Base-by-base conservation (phyloP, 768 basidiomycete species). In the Saitozyma podzolica region DNA sequence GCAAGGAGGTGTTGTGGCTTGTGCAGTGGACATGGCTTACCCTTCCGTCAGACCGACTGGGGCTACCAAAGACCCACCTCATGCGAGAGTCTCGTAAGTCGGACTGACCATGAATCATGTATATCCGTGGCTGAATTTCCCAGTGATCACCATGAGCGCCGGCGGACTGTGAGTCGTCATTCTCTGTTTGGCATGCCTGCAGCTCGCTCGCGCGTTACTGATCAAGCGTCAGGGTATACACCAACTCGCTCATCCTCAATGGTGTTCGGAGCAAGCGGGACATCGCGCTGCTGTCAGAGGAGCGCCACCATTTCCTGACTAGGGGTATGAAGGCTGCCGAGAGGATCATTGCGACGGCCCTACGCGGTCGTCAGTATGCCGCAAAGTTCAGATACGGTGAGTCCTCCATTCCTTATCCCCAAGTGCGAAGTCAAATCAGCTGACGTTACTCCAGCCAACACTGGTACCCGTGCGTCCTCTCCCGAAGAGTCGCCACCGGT, bases 211-310 rank as follows among this genome's bases (percentile, higher is more conserved):
- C 29, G 29, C 29, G 29, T 29, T 29, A 29, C 29, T 29, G 29
- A 29, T 29, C 29, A 29, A 29, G 29, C 29, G 3, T 3, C 42
- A 75, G 68, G 41, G 48, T 75, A 9, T 63, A 59, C 29, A 59
- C 62, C 8, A 75, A 75, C 43, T 66, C 74, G 9, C 61, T 65
- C n/a, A 63, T 75, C 11, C 56, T 75, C 20, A 65, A 70, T 50
- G 74, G 67, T 7, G 61, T 73, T 9, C 65, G 69, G 11, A 68
- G 54, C 47, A 66, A 65, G 29, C 50, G 55, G 3, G 74, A 75
- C 48, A 63, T 75, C 5, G 63, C 71, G 16, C 42, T 56, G 10
- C 56, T 75, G 10, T 62, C 69, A 9, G 66, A 69, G 45, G 61
- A 70, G 40, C 50, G 74, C 8, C 51, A 66, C 6, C 47, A 64